Percentiles rank a stretch among this genome's conserved stretches.
Evolutionary conservation across 2,329 filamentous ascomycete genomes (phyloP).

Genomic region (Cercospora zeina): DNA sequence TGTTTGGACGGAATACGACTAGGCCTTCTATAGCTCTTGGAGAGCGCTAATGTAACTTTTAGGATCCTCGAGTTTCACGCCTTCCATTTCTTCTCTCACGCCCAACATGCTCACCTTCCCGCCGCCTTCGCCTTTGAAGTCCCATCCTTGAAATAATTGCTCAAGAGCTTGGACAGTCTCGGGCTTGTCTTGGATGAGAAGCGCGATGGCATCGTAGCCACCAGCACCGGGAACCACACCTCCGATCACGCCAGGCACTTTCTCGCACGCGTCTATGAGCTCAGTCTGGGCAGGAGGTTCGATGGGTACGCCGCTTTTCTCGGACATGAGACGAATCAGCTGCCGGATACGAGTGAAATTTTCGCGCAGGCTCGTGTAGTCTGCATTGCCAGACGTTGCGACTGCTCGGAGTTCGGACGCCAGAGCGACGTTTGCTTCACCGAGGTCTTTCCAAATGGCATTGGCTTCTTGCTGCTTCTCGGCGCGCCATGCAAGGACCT

Average conservation of each 20-base stretch:
- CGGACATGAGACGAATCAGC: conserved; percentile 75
- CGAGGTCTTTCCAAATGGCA: conserved; percentile 71
- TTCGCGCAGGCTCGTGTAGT: conserved; percentile 55
- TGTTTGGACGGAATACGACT: not conserved
- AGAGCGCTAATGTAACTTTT: conserved; percentile 44
- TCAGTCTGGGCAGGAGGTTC: conserved; percentile 84
- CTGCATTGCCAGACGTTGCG: conserved; percentile 50
- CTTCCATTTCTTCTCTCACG: conserved; percentile 72
- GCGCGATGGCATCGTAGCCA: conserved; percentile 83
- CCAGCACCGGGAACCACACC: conserved; percentile 93
- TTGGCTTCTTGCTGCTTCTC: conserved; percentile 64
- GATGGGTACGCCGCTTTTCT: conserved; percentile 74
- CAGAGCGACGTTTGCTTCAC: conserved; percentile 71
- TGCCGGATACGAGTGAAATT: conserved; percentile 55
- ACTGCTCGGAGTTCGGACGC: conserved; percentile 62
- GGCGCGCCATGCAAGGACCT: conserved; percentile 79
- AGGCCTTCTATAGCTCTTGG: conserved; percentile 19
- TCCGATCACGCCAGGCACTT: conserved; percentile 76
- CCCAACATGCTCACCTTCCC: conserved; percentile 67
- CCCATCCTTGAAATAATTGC: conserved; percentile 65
- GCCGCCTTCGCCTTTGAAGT: conserved; percentile 45
- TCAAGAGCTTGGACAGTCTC: conserved; percentile 62
- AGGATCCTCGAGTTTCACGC: conserved; percentile 50
- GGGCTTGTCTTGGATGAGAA: conserved; percentile 73
- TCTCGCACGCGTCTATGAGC: conserved; percentile 72